phyloP scores from a whole-genome alignment of 345 rosid species.

The Salix exigua region DNA sequence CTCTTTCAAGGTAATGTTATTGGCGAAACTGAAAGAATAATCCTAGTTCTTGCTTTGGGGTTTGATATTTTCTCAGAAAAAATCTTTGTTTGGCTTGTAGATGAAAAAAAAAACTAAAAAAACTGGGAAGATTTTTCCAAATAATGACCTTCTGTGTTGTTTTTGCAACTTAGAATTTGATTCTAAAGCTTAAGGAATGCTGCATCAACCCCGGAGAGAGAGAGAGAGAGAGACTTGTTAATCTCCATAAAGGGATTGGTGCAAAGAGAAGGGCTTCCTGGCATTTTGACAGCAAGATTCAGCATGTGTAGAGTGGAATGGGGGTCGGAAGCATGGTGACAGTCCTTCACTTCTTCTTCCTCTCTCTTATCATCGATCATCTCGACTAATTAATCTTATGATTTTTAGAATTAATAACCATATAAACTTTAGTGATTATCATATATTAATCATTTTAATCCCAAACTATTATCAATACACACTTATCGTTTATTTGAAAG shows the following conservation, averaged over 20 bases:
- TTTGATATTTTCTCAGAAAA: neutral
- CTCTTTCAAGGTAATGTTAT: neutral
- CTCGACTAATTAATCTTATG: no score
- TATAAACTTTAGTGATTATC: no score
- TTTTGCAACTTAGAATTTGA: neutral
- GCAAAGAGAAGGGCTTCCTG: neutral
- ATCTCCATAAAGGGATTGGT: neutral
- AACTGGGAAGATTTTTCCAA: neutral
- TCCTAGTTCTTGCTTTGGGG: slow-evolving; percentile 6
- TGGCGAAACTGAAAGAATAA: neutral
- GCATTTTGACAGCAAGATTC: neutral
- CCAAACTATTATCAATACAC: no score
- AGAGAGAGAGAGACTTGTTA: no score
- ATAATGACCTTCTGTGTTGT: neutral
- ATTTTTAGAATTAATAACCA: fast-evolving
- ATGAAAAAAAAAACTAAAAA: neutral
- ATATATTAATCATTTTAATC: no score
- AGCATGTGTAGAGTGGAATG: neutral
- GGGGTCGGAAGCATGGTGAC: slow-evolving; percentile 5
- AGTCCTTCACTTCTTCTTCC: neutral
- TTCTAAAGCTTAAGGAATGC: neutral
- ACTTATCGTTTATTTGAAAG: no score
- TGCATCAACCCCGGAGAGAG: neutral
- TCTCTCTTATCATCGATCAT: fast-evolving
- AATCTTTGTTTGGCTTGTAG: neutral